Base-by-base conservation (phyloP, 106 monocot genomes). In the Phalaenopsis aphrodite region DNA sequence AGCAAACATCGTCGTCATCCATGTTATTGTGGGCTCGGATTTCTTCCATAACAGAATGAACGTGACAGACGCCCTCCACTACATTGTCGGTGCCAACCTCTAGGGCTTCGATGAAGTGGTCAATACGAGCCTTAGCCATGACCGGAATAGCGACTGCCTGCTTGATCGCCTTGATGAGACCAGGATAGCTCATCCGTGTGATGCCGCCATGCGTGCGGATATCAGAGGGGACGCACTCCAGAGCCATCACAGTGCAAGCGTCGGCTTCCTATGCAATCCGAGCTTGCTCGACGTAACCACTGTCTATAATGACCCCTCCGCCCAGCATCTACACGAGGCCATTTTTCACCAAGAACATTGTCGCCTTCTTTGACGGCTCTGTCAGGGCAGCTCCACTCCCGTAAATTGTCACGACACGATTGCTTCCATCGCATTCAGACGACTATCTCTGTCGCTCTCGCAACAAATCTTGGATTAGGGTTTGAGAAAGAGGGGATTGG, bases 171-270 rank as follows among this genome's bases (percentile, higher is more conserved):
- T 83, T 84, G 79, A 84, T 84, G 8, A 84, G 84, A 0, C 42
- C 61, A 0, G 84, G 78, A 57, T 81, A 86, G 77, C 78, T 78
- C 90, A 88, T 90, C 56, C 90, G 88, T 9, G 90, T 88, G 41
- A 90, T 88, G 77, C 90, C 90, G 58, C 88, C 90, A 42, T 84
- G 84, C 10, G 87, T 77, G 19, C 91, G 89, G 81, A 91, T 91
- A 85, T 91, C 91, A 61, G 91, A 89, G 38, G 89, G 91, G 55
- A 91, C 91, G 75, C 91, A 89, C 84, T 91, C 91, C 18, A 91
- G 82, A 19, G 90, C 90, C 90, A 90, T 90, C 61, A 90, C 90
- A 2, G 90, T 87, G 82, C 87, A 87, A 48, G 90, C 90, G 16
- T 88, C 90, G 19, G 90, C 90, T 72, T 86, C 88, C 81, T 91